Evolutionary conservation across 2,329 filamentous ascomycete genomes (phyloP).

Genomic region (Tolypocladium amazonense): DNA sequence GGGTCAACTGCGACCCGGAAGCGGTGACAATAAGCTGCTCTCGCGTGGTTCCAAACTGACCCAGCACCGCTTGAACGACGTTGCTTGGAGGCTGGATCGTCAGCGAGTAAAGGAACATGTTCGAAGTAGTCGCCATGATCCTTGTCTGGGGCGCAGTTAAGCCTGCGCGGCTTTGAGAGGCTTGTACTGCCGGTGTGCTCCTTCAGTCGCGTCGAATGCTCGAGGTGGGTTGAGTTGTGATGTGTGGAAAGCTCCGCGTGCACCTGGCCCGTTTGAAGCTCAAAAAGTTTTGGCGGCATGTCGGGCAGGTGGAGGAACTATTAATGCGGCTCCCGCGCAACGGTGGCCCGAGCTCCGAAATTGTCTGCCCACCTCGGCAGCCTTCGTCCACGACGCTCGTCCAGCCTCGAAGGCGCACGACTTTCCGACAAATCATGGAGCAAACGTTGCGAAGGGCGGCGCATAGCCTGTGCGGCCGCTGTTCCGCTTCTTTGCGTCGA

Average conservation of each 20-base stretch:
- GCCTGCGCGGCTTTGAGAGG: conserved; percentile 34
- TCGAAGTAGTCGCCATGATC: conserved; percentile 91
- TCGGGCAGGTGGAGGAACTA: conserved; percentile 21
- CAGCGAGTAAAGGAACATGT: conserved; percentile 97
- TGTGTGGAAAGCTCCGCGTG: conserved; percentile 4
- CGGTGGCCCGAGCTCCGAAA: conserved; percentile 18
- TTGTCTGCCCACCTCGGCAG: background rate
- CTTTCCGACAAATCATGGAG: conserved; percentile 21
- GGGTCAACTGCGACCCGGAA: conserved; percentile 78
- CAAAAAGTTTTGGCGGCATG: conserved; percentile 17
- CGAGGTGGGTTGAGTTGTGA: conserved; percentile 4
- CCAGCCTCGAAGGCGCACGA: background rate
- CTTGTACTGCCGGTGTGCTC: conserved; percentile 14
- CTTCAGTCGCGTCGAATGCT: conserved; percentile 11
- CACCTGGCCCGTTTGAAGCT: conserved; percentile 12
- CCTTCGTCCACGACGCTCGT: background rate
- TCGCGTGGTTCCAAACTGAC: conserved; percentile 91
- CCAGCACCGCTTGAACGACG: conserved; percentile 81
- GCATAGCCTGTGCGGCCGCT: conserved; percentile 28
- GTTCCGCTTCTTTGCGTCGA: conserved; percentile 22
- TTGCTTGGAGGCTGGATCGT: conserved; percentile 89
- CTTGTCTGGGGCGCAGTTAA: conserved; percentile 33
- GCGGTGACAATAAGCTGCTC: conserved; percentile 96
- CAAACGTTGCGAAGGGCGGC: conserved; percentile 27
- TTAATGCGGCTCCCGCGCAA: conserved; percentile 20